These are phyloP conservation scores for Cladosporium halotolerans DNA, from an alignment of 2,329 filamentous ascomycete species.

Conservation along the genomic window DNA sequence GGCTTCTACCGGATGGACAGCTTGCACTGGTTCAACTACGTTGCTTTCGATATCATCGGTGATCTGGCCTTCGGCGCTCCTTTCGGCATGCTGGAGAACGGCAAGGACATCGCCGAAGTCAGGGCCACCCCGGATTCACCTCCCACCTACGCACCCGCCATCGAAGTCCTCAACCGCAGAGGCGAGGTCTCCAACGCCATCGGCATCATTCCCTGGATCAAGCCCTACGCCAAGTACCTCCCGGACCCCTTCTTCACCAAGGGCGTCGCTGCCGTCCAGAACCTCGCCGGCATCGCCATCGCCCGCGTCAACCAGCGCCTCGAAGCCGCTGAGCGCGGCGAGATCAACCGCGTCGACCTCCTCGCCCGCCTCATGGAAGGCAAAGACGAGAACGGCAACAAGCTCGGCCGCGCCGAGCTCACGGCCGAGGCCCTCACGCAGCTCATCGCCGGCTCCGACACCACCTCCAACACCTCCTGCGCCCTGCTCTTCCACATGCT, in stretches of 20 bases:
- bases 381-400: conserved; percentile 70
- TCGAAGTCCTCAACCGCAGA: conserved; percentile 81
- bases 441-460: conserved; percentile 73
- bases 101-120: conserved; percentile 29
- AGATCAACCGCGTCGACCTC: conserved; percentile 65
- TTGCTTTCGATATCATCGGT: conserved; percentile 26
- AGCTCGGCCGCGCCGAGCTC: conserved; percentile 69
- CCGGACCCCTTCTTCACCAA: conserved; percentile 37
- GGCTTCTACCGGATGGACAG: conserved; percentile 20
- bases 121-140: conserved; percentile 24
- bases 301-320: conserved; percentile 71
- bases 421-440: conserved; percentile 87
- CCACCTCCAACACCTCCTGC: conserved; percentile 73
- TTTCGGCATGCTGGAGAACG: conserved; percentile 17
- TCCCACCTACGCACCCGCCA: conserved; percentile 46
- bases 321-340: conserved; percentile 52
- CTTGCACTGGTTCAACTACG: conserved; percentile 26
- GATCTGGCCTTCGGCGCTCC: conserved; percentile 17
- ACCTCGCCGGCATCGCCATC: conserved; percentile 81
- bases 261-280: conserved; percentile 47
- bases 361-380: conserved; percentile 80
- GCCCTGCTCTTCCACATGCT: conserved; percentile 73
- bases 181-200: conserved; percentile 77
- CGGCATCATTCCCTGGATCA: conserved; percentile 66
- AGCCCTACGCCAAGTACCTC: conserved; percentile 72